Conservation (phyloP, 371 early-diverging fungal genomes). For the Choanephora cucurbitarum region DNA sequence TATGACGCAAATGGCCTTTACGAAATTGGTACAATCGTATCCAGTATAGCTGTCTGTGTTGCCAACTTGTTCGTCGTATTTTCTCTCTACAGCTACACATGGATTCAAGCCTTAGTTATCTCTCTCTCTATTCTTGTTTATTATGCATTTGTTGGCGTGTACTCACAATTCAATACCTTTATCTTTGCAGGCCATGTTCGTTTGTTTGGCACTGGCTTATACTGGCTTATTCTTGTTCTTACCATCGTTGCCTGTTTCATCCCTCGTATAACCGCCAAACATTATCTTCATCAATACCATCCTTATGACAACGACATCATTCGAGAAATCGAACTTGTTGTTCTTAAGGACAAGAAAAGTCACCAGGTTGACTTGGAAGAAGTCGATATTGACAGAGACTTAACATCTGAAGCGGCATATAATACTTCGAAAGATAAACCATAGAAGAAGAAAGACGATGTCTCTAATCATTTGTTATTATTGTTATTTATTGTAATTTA, state of each 20-base stretch:
- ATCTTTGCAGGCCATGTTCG: constrained; percentile 46
- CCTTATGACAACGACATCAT: constrained; percentile 70
- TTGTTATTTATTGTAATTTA: too few relatives aligned
- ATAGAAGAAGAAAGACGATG: too few relatives aligned
- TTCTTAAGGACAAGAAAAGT: constrained; percentile 5
- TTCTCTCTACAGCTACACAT: constrained; percentile 79
- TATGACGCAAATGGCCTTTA: constrained; percentile 64
- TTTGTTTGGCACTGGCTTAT: constrained; percentile 49
- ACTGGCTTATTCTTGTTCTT: constrained; percentile 54
- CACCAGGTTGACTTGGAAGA: too few relatives aligned
- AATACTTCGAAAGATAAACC: too few relatives aligned
- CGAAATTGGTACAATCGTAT: constrained; percentile 79
- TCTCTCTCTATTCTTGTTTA: constrained; percentile 53
- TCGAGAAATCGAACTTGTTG: constrained; percentile 55
- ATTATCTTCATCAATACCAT: constrained; percentile 48
- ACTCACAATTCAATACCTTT: constrained; percentile 45
- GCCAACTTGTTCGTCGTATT: constrained; percentile 82
- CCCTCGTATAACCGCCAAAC: constrained; percentile 50
- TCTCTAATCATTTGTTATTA: too few relatives aligned
- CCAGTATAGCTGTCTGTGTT: constrained; percentile 71
- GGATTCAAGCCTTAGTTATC: constrained; percentile 65
- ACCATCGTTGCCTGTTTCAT: constrained; percentile 48
- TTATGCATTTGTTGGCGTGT: constrained; percentile 53
- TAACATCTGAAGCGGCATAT: too few relatives aligned
- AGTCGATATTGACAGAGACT: too few relatives aligned